Base-by-base conservation (phyloP, 345 rosid genomes). In the Camelina hispida region DNA sequence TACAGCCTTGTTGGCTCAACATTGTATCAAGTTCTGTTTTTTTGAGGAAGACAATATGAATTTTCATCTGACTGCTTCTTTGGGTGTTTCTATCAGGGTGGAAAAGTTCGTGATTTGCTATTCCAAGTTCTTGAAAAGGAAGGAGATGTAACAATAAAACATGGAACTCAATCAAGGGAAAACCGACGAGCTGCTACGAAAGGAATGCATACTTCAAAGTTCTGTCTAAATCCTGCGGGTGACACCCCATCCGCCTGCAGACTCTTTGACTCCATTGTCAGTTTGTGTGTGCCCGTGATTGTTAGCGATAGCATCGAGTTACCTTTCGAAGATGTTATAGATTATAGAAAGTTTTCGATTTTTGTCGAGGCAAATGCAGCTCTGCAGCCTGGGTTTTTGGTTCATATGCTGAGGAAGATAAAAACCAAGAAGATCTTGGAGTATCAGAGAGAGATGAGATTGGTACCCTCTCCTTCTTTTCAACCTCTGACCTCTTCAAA, bases 181-280 rank as follows among this genome's bases (percentile, higher is more conserved):
- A 93, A 85, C 74, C 60, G 99, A n/a, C 87, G 97, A 32, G 93
- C 94, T 34, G 98, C 99, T 64, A 81, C 91, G 1, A 86, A 54
- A 37, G 97, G 97, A 66, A 95, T 95, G 99, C 97, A 95, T 78
- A 85, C 97, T 35, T 93, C 99, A 7, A 92, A 89, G 78, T 95
- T 95, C 83, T 95, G 99, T 79, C 76, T 95, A 69, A 89, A 88
- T 81, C 99, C 99, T 79, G 99, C 99, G 12, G 98, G 99, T 35
- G 99, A 95, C 74, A 95, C 99, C 28, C 99, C 99, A 18, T 95
- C 99, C 6, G 98, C 98, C 22, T 93, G 99, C 81, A 85, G 99
- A 51, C 93, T 95, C 22, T 95, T 95, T 82, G 99, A 95, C 87
- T 76, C 99, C 53, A 95, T 95, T 18, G 97, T 95, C 74, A 95